Evolutionary conservation across 345 rosid species (phyloP), one percentile per base, ranked within the genome.

Genomic region (Mangifera indica): DNA sequence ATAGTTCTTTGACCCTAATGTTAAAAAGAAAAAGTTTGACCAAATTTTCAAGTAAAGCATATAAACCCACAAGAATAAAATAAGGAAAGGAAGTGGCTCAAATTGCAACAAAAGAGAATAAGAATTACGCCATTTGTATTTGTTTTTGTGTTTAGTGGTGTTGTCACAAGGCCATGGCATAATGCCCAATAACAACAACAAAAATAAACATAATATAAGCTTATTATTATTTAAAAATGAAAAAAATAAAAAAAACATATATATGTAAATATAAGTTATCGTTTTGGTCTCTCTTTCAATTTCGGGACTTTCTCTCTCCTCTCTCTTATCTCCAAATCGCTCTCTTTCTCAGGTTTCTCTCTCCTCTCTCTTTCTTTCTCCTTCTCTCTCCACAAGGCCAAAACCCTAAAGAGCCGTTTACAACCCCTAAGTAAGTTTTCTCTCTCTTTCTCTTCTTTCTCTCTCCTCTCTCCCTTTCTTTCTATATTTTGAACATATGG

Each of bases 361-460:
- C 86, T 80, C 79, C 81, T 83, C 84, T 83, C 84, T 73, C 78
- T 74, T 70, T 49, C 17, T 49, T 18, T 49, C 53, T 49, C 81
- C 82, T n/a, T 82, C 87, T 83, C 86, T 84, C 89, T 84, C 96
- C 97, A 72, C 93, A 87, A 89, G 87, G 84, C 84, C 84, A 83
- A 88, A 88, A 87, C 86, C 97, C 90, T 83, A 76, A 87, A 85
- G 91, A 76, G 84, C 84, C 88, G 94, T 91, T 89, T 85, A 73
- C 90, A 81, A 81, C 83, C 76, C 84, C 89, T 81, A 85, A 84
- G 98, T 93, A 89, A 89, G 97, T 88, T 91, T 81, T 89, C 91
- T 88, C 96, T 91, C 89, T 85, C 93, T 85, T 84, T 83, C 77
- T 77, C 82, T 84, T 83, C 77, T 77, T 83, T 78, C 61, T 72